phyloP scores from a whole-genome alignment of 2,329 filamentous ascomycete genomes.

The Aspergillus ochraceoroseus region DNA sequence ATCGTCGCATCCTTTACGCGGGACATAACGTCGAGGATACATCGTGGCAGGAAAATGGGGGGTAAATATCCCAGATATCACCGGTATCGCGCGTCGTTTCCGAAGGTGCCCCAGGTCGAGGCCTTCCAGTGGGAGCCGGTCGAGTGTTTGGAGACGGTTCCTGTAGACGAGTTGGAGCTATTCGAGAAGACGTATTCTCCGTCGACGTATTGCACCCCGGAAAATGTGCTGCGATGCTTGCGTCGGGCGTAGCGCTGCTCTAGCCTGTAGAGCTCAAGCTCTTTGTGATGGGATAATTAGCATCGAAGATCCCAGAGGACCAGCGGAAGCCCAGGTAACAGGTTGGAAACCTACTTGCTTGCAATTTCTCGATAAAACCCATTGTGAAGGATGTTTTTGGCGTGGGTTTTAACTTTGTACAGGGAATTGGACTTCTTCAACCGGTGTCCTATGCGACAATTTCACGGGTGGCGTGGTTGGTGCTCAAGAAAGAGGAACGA shows the following conservation, averaged over 20 bases:
- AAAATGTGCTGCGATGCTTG: constrained; percentile 83
- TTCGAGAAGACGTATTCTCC: constrained; percentile 82
- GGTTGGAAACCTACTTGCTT: constrained; percentile 43
- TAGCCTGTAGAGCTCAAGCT: constrained; percentile 83
- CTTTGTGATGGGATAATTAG: constrained; percentile 41
- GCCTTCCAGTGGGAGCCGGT: constrained; percentile 34
- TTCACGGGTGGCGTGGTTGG: too few relatives aligned
- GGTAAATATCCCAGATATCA: constrained; percentile 14
- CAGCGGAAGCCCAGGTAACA: not conserved
- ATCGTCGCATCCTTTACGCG: constrained; percentile 22
- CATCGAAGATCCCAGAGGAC: not conserved
- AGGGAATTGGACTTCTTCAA: too few relatives aligned
- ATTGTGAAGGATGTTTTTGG: constrained; percentile 31
- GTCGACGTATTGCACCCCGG: constrained; percentile 86
- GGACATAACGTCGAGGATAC: constrained; percentile 23
- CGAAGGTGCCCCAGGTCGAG: constrained; percentile 27
- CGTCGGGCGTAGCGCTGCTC: constrained; percentile 92
- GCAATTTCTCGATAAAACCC: constrained; percentile 50
- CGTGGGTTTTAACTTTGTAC: not conserved
- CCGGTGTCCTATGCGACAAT: too few relatives aligned
- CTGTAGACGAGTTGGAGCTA: constrained; percentile 33
- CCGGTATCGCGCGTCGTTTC: constrained; percentile 29
- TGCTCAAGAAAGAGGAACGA: too few relatives aligned
- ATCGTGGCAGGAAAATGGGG: constrained; percentile 13
- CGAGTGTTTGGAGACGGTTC: constrained; percentile 39